Evolutionary conservation across 2,329 filamentous ascomycete species (phyloP).

Genomic region (Diplocarpon rosae): DNA sequence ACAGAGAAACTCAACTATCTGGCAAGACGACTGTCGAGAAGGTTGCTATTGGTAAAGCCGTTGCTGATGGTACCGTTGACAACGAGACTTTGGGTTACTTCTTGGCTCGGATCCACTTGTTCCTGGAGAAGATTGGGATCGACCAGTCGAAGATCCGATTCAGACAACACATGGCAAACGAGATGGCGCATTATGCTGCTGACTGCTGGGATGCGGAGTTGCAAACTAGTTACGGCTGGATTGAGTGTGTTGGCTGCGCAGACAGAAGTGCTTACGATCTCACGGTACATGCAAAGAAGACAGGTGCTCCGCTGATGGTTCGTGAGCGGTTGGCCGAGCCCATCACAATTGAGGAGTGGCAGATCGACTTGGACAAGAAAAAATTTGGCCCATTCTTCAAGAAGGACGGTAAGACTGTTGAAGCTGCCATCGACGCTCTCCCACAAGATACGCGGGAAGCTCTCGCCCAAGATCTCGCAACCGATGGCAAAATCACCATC

Average conservation of each 20-base stretch:
- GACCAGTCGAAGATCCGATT: conserved; percentile 85
- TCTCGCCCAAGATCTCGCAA: conserved; percentile 61
- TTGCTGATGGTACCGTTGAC: conserved; percentile 72
- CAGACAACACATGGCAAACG: conserved; percentile 89
- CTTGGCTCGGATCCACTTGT: conserved; percentile 83
- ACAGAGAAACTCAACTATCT: conserved; percentile 73
- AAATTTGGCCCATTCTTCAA: conserved; percentile 93
- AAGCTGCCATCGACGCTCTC: conserved; percentile 57
- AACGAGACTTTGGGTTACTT: conserved; percentile 99
- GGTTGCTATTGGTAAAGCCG: conserved; percentile 76
- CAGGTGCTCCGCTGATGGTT: conserved; percentile 74
- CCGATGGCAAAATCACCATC: conserved; percentile 64
- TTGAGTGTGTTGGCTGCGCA: conserved; percentile 95
- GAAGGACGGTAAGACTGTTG: conserved; percentile 81
- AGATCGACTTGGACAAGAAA: conserved; percentile 84
- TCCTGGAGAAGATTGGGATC: conserved; percentile 79
- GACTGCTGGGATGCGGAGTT: conserved; percentile 99
- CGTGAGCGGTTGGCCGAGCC: conserved; percentile 73
- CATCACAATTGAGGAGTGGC: conserved; percentile 73
- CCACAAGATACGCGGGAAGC: conserved; percentile 74
- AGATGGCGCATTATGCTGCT: conserved; percentile 86
- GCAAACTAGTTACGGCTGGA: conserved; percentile 86
- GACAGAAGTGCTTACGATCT: conserved; percentile 93
- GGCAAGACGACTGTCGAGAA: conserved; percentile 69
- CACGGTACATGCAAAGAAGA: conserved; percentile 86